Evolutionary conservation across 2,329 filamentous ascomycete species (phyloP).

Genomic region (Trichophyton verrucosum): DNA sequence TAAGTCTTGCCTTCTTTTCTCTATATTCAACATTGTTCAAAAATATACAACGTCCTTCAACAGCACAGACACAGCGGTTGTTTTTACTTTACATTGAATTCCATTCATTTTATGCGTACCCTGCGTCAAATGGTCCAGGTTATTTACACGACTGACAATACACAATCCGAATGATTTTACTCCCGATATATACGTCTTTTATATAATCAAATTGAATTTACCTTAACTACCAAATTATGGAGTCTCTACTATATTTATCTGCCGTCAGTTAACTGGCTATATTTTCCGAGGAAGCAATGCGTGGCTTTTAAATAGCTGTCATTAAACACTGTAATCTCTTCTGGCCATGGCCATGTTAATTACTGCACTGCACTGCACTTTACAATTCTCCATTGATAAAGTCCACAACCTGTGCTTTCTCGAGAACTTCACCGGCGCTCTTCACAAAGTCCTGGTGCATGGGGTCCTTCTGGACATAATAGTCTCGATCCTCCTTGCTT

Average conservation of each 20-base stretch:
- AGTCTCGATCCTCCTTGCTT: conserved; percentile 50
- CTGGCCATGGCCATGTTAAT: not conserved
- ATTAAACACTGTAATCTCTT: no score
- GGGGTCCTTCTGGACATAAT: conserved; percentile 55
- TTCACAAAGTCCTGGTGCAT: conserved; percentile 50
- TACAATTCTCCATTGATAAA: conserved; percentile 20
- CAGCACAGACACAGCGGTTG: not conserved
- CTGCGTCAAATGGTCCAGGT: not conserved
- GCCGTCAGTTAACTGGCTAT: no score
- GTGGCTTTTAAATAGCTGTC: no score
- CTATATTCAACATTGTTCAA: not conserved
- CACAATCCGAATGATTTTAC: not conserved
- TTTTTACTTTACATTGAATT: not conserved
- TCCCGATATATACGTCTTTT: not conserved
- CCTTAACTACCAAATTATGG: no score
- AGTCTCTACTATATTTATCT: no score
- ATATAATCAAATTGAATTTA: not conserved
- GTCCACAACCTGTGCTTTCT: conserved; percentile 28
- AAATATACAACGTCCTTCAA: not conserved
- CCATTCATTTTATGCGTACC: not conserved
- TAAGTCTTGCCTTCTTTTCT: not conserved
- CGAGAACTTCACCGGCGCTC: conserved; percentile 22
- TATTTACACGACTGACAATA: not conserved
- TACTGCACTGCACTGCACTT: not conserved
- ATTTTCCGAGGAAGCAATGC: no score